Conservation (phyloP, 352 stramenopile species). For the Pseudoperonospora humuli region DNA sequence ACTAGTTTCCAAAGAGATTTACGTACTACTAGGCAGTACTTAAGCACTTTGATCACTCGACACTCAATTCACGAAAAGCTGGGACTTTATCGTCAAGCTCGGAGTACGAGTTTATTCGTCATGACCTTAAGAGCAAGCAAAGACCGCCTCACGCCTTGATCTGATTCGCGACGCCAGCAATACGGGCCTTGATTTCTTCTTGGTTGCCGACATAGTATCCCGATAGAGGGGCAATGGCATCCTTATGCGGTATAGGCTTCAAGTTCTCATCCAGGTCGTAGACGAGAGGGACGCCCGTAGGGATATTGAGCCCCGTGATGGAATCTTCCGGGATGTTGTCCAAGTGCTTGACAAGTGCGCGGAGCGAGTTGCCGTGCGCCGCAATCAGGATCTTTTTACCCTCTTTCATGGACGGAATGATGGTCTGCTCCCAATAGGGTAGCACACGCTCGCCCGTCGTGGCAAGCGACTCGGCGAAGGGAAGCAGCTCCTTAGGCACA, state of each 20-base stretch:
- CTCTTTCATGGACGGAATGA: constrained; percentile 90
- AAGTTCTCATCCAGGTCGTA: constrained; percentile 98
- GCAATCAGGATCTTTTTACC: constrained; percentile 96
- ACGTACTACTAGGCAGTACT: too few relatives aligned
- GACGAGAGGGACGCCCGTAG: constrained; percentile 91
- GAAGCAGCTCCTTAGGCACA: constrained; percentile 83
- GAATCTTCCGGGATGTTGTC: constrained; percentile 95
- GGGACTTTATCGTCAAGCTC: too few relatives aligned
- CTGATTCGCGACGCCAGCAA: constrained; percentile 95
- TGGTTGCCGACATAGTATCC: constrained; percentile 90
- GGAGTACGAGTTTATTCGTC: too few relatives aligned
- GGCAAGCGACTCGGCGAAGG: constrained; percentile 90
- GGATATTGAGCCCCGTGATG: constrained; percentile 97
- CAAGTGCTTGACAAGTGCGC: constrained; percentile 97
- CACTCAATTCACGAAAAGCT: too few relatives aligned
- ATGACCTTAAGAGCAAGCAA: too few relatives aligned
- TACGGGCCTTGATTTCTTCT: constrained; percentile 94
- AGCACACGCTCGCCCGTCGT: constrained; percentile 93
- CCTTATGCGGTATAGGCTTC: constrained; percentile 89
- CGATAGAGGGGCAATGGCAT: constrained; percentile 85
- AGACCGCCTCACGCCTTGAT: constrained; percentile 89
- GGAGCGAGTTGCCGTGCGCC: constrained; percentile 97
- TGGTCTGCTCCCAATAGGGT: constrained; percentile 92
- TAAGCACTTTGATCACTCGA: too few relatives aligned
- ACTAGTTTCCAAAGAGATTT: too few relatives aligned